Conservation (phyloP, 768 basidiomycete genomes). For the Agrocybe praecox region DNA sequence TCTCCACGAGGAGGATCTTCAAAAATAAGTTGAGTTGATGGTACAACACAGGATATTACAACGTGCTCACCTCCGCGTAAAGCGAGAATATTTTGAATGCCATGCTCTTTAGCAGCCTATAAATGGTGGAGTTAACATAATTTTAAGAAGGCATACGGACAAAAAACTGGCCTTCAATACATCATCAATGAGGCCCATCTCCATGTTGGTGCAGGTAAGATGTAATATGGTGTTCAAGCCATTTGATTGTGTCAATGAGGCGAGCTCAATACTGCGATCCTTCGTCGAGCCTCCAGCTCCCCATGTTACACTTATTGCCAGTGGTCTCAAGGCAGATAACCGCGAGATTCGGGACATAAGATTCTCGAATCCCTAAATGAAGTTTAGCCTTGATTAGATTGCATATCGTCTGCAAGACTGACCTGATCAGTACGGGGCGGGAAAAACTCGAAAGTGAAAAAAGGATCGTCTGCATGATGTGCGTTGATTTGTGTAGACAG, state of each 20-base stretch:
- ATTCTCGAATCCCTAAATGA: constrained; percentile 83
- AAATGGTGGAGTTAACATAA: constrained; percentile 2
- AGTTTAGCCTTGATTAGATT: neutral
- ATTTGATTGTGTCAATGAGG: constrained; percentile 70
- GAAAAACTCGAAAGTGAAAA: constrained; percentile 96
- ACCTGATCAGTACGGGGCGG: constrained; percentile 94
- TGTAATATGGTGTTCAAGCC: constrained; percentile 91
- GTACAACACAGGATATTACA: neutral
- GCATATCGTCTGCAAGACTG: neutral
- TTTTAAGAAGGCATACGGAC: neutral
- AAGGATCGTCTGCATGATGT: constrained; percentile 53
- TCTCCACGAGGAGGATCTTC: constrained; percentile 91
- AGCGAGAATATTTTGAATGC: constrained; percentile 89
- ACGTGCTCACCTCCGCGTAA: constrained; percentile 77
- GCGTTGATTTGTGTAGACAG: constrained; percentile 66
- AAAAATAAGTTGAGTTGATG: constrained; percentile 3
- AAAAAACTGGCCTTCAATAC: constrained; percentile 68
- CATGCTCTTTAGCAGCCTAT: constrained; percentile 76
- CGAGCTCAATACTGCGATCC: constrained; percentile 86
- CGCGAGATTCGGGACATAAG: constrained; percentile 86
- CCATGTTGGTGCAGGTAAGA: constrained; percentile 97
- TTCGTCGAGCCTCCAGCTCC: constrained; percentile 94
- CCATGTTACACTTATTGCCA: constrained; percentile 95
- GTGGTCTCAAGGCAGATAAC: constrained; percentile 72
- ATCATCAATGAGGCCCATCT: constrained; percentile 82